Percentiles rank a stretch among this genome's conserved stretches.
phyloP scores from a whole-genome alignment of 2,329 filamentous ascomycete species.

The Fusarium dlaminii region DNA sequence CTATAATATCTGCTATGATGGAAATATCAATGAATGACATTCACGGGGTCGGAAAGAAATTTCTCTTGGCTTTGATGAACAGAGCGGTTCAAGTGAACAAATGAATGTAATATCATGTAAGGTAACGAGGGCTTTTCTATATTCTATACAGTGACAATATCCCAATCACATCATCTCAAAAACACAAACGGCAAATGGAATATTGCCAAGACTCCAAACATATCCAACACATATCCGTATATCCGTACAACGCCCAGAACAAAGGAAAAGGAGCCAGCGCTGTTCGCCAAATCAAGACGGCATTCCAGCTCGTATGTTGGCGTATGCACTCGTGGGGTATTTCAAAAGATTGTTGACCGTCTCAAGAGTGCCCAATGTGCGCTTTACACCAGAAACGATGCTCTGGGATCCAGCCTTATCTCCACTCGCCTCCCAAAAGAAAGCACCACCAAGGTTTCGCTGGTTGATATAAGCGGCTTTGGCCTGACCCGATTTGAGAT shows the following conservation, averaged over 20 bases:
- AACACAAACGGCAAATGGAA: neutral
- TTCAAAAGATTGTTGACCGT: slow-evolving; percentile 60
- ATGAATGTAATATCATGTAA: neutral
- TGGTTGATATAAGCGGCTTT: slow-evolving; percentile 73
- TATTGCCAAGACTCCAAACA: neutral
- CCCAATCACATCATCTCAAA: slow-evolving; percentile 9
- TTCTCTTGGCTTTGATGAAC: neutral
- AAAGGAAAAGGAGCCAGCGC: neutral
- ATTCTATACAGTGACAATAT: slow-evolving; percentile 10
- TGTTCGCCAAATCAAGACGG: slow-evolving; percentile 21
- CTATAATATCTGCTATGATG: neutral
- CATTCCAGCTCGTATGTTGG: slow-evolving; percentile 61
- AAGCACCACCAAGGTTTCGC: slow-evolving; percentile 74
- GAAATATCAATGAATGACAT: neutral
- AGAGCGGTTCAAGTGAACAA: neutral
- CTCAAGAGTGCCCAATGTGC: slow-evolving; percentile 60
- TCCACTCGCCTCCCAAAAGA: slow-evolving; percentile 86
- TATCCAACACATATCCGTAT: neutral
- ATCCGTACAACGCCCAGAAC: slow-evolving; percentile 7
- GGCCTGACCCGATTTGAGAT: slow-evolving; percentile 61
- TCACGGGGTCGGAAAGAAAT: neutral
- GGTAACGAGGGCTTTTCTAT: slow-evolving; percentile 28
- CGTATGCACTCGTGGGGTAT: slow-evolving; percentile 67
- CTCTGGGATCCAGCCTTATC: slow-evolving; percentile 65
- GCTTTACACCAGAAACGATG: slow-evolving; percentile 64